Conservation (phyloP, 192 early-diverging fungal genomes). For the Glomus cerebriforme region DNA sequence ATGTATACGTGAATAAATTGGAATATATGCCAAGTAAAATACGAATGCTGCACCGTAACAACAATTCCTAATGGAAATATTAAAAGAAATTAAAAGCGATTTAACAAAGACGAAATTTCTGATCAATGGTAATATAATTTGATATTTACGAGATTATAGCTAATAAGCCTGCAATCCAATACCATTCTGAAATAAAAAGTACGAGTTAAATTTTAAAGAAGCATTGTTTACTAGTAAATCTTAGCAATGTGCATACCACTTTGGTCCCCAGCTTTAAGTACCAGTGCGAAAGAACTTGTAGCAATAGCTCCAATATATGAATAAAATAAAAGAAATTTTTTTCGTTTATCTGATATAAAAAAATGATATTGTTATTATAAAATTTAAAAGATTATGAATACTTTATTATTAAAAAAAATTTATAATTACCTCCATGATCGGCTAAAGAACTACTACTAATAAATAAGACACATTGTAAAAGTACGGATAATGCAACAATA, state of each 20-base stretch:
- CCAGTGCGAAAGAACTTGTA: slow-evolving; percentile 37
- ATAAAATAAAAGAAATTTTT: slow-evolving; percentile 45
- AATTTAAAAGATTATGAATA: not conserved
- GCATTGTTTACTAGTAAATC: not conserved
- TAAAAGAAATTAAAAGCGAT: not conserved
- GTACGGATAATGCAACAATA: slow-evolving; percentile 43
- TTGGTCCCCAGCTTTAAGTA: slow-evolving; percentile 3
- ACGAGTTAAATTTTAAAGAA: not conserved
- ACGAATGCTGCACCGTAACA: slow-evolving; percentile 50
- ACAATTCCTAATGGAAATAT: slow-evolving; percentile 42
- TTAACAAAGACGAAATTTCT: too few species aligned
- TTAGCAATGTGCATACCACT: slow-evolving; percentile 28
- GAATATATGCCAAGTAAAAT: slow-evolving; percentile 49
- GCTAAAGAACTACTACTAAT: slow-evolving; percentile 49
- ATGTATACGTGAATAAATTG: slow-evolving; percentile 40
- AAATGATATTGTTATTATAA: not conserved
- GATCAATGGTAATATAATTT: too few species aligned
- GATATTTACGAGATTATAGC: not conserved
- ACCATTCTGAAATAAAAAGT: not conserved
- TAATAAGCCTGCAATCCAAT: slow-evolving; percentile 14
- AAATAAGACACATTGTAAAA: slow-evolving; percentile 51
- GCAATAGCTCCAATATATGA: slow-evolving; percentile 43
- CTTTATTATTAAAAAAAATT: too few species aligned
- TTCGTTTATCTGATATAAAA: slow-evolving; percentile 40
- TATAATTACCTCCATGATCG: slow-evolving; percentile 45